Evolutionary conservation across 2,329 filamentous ascomycete genomes (phyloP).

Genomic region (Trichoderma lentiforme): DNA sequence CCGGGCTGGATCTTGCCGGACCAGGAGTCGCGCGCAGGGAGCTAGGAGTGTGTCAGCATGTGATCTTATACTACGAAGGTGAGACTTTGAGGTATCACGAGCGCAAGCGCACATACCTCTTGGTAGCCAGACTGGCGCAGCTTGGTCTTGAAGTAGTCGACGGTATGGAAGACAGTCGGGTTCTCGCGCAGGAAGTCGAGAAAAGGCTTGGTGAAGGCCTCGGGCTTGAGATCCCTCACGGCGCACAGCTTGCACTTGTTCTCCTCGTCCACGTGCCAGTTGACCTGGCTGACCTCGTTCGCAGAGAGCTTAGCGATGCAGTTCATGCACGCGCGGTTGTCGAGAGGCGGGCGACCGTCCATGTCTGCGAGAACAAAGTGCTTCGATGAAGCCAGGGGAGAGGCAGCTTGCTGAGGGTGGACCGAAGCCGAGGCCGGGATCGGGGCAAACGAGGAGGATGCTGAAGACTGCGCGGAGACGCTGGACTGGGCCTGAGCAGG

Average conservation of each 20-base stretch:
- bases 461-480: slow-evolving; percentile 26
- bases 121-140: slow-evolving; percentile 70
- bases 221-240: slow-evolving; percentile 43
- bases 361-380: slow-evolving; percentile 50
- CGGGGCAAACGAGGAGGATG: slow-evolving; percentile 14
- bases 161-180: slow-evolving; percentile 90
- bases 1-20: slow-evolving; percentile 65
- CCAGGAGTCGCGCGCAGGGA: slow-evolving; percentile 81
- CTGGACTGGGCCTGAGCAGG: neutral
- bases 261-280: slow-evolving; percentile 29
- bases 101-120: slow-evolving; percentile 49
- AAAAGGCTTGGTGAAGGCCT: slow-evolving; percentile 77
- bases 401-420: slow-evolving; percentile 21
- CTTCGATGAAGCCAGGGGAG: slow-evolving; percentile 26
- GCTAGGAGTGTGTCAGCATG: slow-evolving; percentile 37
- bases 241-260: slow-evolving; percentile 37
- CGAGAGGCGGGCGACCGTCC: slow-evolving; percentile 33
- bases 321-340: slow-evolving; percentile 37
- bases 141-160: slow-evolving; percentile 72
- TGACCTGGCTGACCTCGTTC: slow-evolving; percentile 31
- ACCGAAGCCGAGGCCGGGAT: neutral
- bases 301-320: slow-evolving; percentile 37
- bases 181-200: slow-evolving; percentile 84
- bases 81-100: neutral
- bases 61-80: neutral